A percentile compares a stretch with the other conserved stretches of the same genome.
phyloP scores from a whole-genome alignment of 2,329 filamentous ascomycete species.

The Nothomitra cinnamomea region DNA sequence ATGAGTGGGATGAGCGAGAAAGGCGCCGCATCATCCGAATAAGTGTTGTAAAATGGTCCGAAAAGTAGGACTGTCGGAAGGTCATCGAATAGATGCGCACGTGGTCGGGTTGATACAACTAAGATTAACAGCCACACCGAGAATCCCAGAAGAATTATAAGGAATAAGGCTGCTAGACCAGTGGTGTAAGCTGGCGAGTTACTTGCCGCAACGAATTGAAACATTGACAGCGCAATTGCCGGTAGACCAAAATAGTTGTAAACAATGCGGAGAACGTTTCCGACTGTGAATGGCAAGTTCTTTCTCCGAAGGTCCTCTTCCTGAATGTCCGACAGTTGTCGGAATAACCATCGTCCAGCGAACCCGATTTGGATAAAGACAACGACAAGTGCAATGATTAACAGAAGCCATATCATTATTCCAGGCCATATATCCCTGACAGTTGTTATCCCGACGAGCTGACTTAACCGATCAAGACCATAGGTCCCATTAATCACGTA shows the following conservation, averaged over 20 bases:
- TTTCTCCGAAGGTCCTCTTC: constrained; percentile 83
- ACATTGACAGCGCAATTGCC: constrained; percentile 71
- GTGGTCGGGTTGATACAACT: constrained; percentile 64
- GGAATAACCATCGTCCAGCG: constrained; percentile 56
- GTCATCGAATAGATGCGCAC: constrained; percentile 83
- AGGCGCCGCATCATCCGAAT: constrained; percentile 78
- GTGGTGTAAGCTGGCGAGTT: constrained; percentile 54
- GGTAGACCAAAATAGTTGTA: constrained; percentile 89
- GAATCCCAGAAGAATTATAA: constrained; percentile 56
- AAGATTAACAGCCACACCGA: constrained; percentile 64
- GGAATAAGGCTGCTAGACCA: constrained; percentile 55
- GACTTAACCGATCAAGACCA: constrained; percentile 62
- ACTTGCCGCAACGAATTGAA: constrained; percentile 66
- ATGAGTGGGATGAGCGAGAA: constrained; percentile 80
- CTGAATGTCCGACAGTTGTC: constrained; percentile 49
- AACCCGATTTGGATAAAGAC: constrained; percentile 64
- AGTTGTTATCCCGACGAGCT: constrained; percentile 64
- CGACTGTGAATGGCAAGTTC: constrained; percentile 73
- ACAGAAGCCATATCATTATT: constrained; percentile 80
- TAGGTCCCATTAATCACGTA: constrained; percentile 65
- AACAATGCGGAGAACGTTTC: constrained; percentile 66
- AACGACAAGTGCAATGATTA: constrained; percentile 52
- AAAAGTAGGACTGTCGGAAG: constrained; percentile 77
- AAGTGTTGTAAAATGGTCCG: constrained; percentile 92
- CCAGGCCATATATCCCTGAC: constrained; percentile 79